Evolutionary conservation across 2,329 filamentous ascomycete genomes (phyloP), one percentile per base, ranked within the genome.

Genomic region (Endocalyx cinctus): DNA sequence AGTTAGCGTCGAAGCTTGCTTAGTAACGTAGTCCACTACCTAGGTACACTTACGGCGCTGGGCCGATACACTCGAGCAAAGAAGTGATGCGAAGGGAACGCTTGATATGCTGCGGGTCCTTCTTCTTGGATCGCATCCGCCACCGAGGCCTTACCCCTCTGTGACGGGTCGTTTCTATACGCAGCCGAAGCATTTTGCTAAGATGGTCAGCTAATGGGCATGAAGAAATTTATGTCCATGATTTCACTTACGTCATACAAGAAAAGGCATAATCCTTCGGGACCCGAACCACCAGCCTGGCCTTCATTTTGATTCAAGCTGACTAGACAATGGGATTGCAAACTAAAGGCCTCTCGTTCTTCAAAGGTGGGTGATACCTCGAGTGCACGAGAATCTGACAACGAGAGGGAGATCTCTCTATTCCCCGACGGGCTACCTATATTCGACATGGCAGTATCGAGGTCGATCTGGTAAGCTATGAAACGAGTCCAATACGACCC

Each of bases 61-160:
- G 68, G 71, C 16, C 74, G 66, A 42, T 71, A 77, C 5, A 77
- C 62, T 10, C 72, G 64, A 16, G 67, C 65, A 35, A 77, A 78
- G 48, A 74, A 77, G 46, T 78, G 73, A 37, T 78, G 74, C 10
- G 68, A 61, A 2, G 74, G 74, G 33, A 78, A 78, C 0, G 54
- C 54, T 23, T 59, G 59, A 39, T 74, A 77, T 26, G 57, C 51
- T 4, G 56, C 53, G 1, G 74, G 69, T 0, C 72, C 72, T 13
- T 60, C 50, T 16, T 58, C 59, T 29, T 59, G 59, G 31, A 74
- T 52, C 8, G 42, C 39, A 37, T 60, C 59, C 32, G 47, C 45
- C 22, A 64, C 54, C 12, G 57, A 47, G 2, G 59, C 46, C 3
- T 59, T 48, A 13, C 59, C 50, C 39, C 59, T 60, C 62, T 63